Percentiles rank a stretch among this genome's conserved stretches.
Conservation (phyloP, 805 yeast genomes). For the Pichia phayaonensis region DNA sequence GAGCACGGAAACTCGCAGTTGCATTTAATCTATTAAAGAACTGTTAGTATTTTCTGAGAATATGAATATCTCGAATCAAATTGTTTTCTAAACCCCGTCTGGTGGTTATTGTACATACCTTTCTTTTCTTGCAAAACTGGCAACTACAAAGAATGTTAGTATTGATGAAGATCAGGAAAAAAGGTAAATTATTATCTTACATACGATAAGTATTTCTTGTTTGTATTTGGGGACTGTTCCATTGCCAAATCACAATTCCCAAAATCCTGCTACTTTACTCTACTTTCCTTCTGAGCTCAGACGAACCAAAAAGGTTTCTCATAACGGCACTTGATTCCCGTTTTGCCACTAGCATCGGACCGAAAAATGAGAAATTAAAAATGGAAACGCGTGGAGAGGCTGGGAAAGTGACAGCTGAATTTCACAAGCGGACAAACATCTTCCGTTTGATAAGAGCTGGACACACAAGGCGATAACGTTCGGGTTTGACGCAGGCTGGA, state of each 20-base stretch:
- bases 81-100: too few species aligned
- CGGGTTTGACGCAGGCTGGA: not conserved
- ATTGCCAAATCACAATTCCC: too few species aligned
- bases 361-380: not conserved
- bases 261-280: too few species aligned
- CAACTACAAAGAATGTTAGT: not conserved
- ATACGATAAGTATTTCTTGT: not conserved
- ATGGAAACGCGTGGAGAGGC: too few species aligned
- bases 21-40: constrained; percentile 1
- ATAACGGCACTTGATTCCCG: not conserved
- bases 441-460: not conserved
- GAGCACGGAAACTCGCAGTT: constrained; percentile 4
- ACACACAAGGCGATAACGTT: too few species aligned
- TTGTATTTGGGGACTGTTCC: not conserved
- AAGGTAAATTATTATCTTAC: not conserved
- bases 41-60: not conserved
- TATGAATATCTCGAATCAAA: too few species aligned
- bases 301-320: not conserved
- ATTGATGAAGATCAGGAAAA: not conserved
- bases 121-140: constrained; percentile 3
- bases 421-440: not conserved
- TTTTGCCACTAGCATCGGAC: not conserved
- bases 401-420: not conserved
- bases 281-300: too few species aligned
- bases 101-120: not conserved